These are phyloP conservation scores for Oryza meyeriana DNA, from an alignment of 176 grass and related monocot genomes.

Conservation along the genomic window DNA sequence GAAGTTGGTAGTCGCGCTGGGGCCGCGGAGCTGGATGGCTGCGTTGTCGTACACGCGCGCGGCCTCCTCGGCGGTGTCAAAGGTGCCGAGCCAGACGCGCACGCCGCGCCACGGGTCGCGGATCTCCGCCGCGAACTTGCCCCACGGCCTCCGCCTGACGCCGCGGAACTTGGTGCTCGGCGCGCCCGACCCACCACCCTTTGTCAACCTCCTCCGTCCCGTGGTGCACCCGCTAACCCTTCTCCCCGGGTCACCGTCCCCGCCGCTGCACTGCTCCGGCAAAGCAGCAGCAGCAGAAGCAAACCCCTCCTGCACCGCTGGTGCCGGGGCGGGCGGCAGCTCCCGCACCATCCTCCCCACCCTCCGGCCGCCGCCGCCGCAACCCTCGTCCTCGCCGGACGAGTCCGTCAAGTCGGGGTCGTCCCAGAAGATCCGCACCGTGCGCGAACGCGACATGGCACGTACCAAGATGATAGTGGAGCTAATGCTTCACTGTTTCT, in stretches of 20 bases:
- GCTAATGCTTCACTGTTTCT: not conserved
- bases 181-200: not conserved
- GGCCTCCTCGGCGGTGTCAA: constrained; percentile 90
- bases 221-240: not conserved
- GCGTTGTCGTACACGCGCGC: constrained; percentile 79
- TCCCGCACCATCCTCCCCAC: constrained; percentile 50
- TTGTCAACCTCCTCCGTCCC: constrained; percentile 15
- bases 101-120: constrained; percentile 82
- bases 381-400: constrained; percentile 46
- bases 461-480: not conserved
- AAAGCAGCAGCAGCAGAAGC: not conserved
- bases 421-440: constrained; percentile 76
- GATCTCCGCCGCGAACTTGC: constrained; percentile 88
- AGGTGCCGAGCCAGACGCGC: constrained; percentile 93
- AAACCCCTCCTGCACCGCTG: no score
- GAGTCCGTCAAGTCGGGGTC: constrained; percentile 91
- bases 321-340: constrained; percentile 2
- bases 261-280: constrained; percentile 35
- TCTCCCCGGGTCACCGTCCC: constrained; percentile 25
- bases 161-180: constrained; percentile 69
- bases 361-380: constrained; percentile 28
- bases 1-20: constrained; percentile 64
- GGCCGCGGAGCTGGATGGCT: constrained; percentile 62
- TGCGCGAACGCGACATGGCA: constrained; percentile 65
- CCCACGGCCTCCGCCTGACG: constrained; percentile 79